Evolutionary conservation across 1,284 basidiomycete genomes (phyloP).

Genomic region (Entoloma clypeatum): DNA sequence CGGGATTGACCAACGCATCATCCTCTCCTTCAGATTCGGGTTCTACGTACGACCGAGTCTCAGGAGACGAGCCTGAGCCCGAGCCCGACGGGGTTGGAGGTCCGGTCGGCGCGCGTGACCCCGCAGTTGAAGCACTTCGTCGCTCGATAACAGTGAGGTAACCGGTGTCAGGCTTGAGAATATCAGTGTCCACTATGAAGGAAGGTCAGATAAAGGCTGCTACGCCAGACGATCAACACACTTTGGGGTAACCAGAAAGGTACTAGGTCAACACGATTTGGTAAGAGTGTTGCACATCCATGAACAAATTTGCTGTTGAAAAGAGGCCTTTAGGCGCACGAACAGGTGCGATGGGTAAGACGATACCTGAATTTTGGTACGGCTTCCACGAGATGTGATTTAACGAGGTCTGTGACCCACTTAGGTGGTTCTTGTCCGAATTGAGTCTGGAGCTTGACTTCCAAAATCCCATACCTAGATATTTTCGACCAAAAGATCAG

Average conservation of each 20-base stretch:
- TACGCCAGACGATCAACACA: conserved; percentile 34
- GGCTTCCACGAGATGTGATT: conserved; percentile 91
- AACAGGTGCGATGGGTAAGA: conserved; percentile 9
- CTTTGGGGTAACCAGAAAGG: conserved; percentile 99
- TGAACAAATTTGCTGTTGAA: conserved; percentile 89
- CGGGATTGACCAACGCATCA: conserved; percentile 73
- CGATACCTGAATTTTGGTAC: conserved; percentile 87
- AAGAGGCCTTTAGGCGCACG: not conserved
- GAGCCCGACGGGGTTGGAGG: conserved; percentile 43
- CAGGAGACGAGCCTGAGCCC: conserved; percentile 42
- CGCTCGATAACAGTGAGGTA: conserved; percentile 79
- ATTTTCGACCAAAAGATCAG: not conserved
- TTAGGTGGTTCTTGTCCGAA: conserved; percentile 93
- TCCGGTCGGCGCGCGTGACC: conserved; percentile 43
- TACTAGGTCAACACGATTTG: conserved; percentile 94
- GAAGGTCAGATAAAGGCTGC: conserved; percentile 1
- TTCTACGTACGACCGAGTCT: conserved; percentile 59
- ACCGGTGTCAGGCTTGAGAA: conserved; percentile 82
- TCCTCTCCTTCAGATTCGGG: conserved; percentile 91
- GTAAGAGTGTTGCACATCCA: conserved; percentile 90
- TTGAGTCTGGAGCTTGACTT: conserved; percentile 98
- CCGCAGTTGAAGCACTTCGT: conserved; percentile 43
- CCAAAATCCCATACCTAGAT: conserved; percentile 78
- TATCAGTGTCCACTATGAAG: conserved; percentile 82
- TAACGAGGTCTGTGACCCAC: conserved; percentile 95